Percentiles rank a stretch among this genome's conserved stretches.
Conservation (phyloP, 2,329 filamentous ascomycete species). For the Venturia nashicola region DNA sequence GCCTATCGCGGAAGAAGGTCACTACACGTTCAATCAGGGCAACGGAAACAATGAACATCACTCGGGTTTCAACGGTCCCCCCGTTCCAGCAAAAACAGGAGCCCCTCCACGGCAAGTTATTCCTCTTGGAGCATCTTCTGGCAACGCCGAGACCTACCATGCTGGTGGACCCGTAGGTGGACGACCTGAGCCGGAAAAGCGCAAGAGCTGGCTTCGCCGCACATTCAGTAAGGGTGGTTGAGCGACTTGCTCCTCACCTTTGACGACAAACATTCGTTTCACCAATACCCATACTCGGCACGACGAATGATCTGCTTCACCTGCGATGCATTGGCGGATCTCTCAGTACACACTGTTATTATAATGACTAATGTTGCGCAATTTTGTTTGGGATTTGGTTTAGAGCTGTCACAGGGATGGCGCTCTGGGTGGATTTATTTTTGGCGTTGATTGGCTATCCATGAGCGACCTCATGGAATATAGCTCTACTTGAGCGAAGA, state of each 20-base stretch:
- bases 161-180: constrained; percentile 6
- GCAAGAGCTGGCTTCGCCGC: constrained; percentile 81
- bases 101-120: constrained; percentile 1
- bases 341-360: not conserved
- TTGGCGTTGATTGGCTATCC: not conserved
- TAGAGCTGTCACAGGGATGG: not conserved
- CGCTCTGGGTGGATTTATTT: not conserved
- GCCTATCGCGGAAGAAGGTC: constrained; percentile 7
- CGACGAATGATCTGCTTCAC: not conserved
- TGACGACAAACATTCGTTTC: not conserved
- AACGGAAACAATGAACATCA: not conserved
- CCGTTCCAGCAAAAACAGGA: constrained; percentile 4
- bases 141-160: constrained; percentile 8
- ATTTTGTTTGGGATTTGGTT: not conserved
- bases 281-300: not conserved
- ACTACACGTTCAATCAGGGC: constrained; percentile 6
- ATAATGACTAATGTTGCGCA: constrained; percentile 1
- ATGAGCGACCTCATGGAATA: not conserved
- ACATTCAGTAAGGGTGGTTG: constrained; percentile 56
- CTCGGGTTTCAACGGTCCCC: constrained; percentile 4
- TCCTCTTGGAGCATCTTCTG: not conserved
- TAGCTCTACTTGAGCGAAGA: not conserved
- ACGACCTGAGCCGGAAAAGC: constrained; percentile 45
- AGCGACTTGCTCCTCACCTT: not conserved
- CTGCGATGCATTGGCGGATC: not conserved